Base-by-base conservation (phyloP, 768 basidiomycete species). In the Clitopilus hobsonii region DNA sequence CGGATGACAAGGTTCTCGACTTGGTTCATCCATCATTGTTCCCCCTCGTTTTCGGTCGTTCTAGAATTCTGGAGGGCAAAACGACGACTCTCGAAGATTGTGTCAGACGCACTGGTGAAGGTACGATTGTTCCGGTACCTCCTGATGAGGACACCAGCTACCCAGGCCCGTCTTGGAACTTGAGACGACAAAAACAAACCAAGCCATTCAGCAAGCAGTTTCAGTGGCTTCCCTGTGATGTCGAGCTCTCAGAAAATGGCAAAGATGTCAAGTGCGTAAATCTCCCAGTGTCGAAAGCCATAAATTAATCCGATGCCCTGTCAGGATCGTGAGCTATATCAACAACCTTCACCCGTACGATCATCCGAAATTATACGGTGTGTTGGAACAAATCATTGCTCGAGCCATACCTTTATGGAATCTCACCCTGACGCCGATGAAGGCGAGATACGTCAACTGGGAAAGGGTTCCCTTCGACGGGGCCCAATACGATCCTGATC, bases 1-100 rank as follows among this genome's bases (percentile, higher is more conserved):
- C 73, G 1, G 62, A 75, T 55, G 57, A 63, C 4, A 70, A 68
- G 47, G 76, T 76, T 0, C 70, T 77, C 18, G 72, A 76, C 53
- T 64, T 75, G 27, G 69, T 74, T 2, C 74, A 77, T n/a, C n/a
- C n/a, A n/a, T n/a, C n/a, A n/a, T n/a, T n/a, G n/a, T n/a, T n/a
- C n/a, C n/a, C n/a, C n/a, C 38, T 74, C 0, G 60, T 67, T 11
- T 72, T 72, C 52, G 68, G 62, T 11, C 63, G 59, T 27, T 69
- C 65, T 4, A 30, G 50, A 23, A 60, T 60, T 13, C 52, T 60
- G 18, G 27, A 25, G 0, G 30, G 53, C 32, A 36, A 54, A 26
- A 26, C 51, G 29, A 51, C 54, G 10, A 54, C 54, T 41, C 54
- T 60, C 2, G 53, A 55, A 10, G 56, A 60, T 30, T 60, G 57